phyloP scores from a whole-genome alignment of 345 rosid species.

The Gossypium herbaceum region DNA sequence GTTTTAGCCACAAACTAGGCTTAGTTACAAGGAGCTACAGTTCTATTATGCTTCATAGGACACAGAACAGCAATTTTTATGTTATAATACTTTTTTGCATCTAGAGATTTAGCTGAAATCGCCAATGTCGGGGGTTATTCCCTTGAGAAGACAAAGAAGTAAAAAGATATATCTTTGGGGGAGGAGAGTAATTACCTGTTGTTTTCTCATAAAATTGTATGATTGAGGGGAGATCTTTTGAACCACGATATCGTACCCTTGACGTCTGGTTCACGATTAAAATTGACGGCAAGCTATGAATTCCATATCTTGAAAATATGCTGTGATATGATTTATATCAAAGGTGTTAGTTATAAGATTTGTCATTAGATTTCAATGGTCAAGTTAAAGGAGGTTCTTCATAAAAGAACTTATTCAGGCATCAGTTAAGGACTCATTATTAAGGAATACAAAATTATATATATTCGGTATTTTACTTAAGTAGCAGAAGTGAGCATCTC shows the following conservation, averaged over 20 bases:
- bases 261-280: conserved; percentile 62
- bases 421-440: background rate
- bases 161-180: background rate
- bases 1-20: background rate
- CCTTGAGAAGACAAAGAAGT: background rate
- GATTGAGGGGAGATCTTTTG: conserved; percentile 54
- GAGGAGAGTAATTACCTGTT: conserved; percentile 45
- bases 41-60: background rate
- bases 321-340: conserved; percentile 35
- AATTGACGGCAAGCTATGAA: conserved; percentile 80
- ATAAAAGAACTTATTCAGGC: conserved; percentile 1
- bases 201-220: conserved; percentile 63
- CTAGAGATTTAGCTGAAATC: background rate
- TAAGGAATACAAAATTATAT: background rate
- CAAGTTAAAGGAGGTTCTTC: background rate
- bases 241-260: conserved; percentile 51
- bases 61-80: background rate
- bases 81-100: background rate
- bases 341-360: conserved; percentile 4
- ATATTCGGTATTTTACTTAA: background rate
- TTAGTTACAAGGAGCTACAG: background rate
- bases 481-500: background rate
- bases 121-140: background rate
- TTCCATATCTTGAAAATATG: conserved; percentile 74
- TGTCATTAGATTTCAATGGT: background rate